Base-by-base conservation (phyloP, 2,329 filamentous ascomycete genomes). In the Pseudogymnoascus sp. region DNA sequence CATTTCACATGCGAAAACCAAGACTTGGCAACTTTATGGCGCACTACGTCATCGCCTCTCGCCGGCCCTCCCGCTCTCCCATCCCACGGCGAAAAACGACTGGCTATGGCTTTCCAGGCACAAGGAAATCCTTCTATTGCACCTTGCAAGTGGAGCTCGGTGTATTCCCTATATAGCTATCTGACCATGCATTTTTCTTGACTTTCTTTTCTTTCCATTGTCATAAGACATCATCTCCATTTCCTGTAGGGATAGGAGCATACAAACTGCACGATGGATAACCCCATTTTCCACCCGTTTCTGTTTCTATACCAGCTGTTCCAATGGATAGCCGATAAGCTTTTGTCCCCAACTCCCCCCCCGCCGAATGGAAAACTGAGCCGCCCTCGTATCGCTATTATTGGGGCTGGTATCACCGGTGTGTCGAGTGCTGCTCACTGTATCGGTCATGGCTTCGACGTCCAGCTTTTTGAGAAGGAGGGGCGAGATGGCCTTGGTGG, bases 401-500 rank as follows among this genome's bases (percentile, higher is more conserved):
- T 89, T 64, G 86, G 87, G 1, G 84, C 86, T 27, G 86, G 87
- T 2, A 79, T 93, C 60, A 93, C 91, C 3, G 48, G 48, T 10
- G 85, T 94, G 2, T 90, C 90, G 1, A 85, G 90, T 6, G 91
- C 91, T 0, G 85, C 89, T 1, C 91, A 95, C 72, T 92, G 89
- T 70, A 84, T 92, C 36, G 91, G 91, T 1, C 89, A 94, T 83
- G 90, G 90, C 48, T 93, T 93, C 67, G 89, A 94, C 65, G 88
- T 91, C 5, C 81, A 83, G 17, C 83, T 95, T 39, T 95, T 95
- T 66, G 91, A 95, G 71, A 83, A 84, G 6, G 88, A 88, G 1
- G 74, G 80, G 3, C 79, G 85, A 65, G 81, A 89, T 13, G 79
- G 84, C 25, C 73, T 95, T 0, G 90, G 90, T 13, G 90, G 90